These are phyloP conservation scores for Dactylis glomerata DNA, from an alignment of 176 grass and related monocot genomes.

Conservation along the genomic window DNA sequence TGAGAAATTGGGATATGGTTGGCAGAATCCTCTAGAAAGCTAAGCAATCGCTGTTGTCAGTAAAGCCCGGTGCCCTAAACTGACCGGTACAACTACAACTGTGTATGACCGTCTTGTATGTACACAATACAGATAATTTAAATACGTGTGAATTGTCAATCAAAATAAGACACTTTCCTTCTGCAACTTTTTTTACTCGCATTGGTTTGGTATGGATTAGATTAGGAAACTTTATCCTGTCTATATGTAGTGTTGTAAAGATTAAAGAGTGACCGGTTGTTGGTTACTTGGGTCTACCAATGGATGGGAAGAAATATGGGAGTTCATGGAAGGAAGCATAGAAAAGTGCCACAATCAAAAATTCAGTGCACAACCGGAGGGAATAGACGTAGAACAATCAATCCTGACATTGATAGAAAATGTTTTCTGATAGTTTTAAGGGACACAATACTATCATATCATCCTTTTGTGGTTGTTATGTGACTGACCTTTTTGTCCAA, in stretches of 20 bases:
- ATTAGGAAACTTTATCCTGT: conserved; percentile 14
- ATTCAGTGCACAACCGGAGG: background rate
- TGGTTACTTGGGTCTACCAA: conserved; percentile 23
- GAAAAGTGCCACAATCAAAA: background rate
- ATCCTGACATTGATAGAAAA: background rate
- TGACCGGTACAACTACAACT: background rate
- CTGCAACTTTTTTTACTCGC: conserved; percentile 23
- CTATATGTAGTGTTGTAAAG: conserved; percentile 12
- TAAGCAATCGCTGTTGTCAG: background rate
- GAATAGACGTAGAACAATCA: background rate
- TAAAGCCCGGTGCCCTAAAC: background rate
- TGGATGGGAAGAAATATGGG: background rate
- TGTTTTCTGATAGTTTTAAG: background rate
- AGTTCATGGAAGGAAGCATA: background rate
- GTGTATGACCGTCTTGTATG: background rate
- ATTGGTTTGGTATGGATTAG: conserved; percentile 34
- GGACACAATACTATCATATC: conserved; percentile 6
- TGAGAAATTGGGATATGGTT: background rate
- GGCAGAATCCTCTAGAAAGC: background rate
- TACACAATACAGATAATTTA: background rate
- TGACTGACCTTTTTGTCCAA: conserved; percentile 38
- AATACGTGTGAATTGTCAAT: background rate
- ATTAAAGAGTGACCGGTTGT: conserved; percentile 27
- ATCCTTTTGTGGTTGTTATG: conserved; percentile 37
- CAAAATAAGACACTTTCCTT: conserved; percentile 10